Percentiles rank a stretch among this genome's conserved stretches.
Conservation (phyloP, 129 eudicot genomes). For the Flaveria trinervia region DNA sequence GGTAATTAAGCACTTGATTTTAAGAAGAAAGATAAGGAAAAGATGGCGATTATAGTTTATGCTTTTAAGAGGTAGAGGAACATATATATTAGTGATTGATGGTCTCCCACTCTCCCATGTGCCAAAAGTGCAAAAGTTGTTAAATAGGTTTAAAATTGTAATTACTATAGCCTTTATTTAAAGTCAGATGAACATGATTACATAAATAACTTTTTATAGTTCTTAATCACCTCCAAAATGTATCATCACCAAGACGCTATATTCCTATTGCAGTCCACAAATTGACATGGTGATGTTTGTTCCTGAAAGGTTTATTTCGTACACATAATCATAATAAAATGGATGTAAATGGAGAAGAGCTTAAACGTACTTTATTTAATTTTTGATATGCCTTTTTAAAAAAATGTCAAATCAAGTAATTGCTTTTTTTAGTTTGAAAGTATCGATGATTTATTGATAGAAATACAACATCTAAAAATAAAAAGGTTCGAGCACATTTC, state of each 20-base stretch:
- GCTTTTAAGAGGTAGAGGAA: slow-evolving; percentile 27
- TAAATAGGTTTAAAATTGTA: background rate
- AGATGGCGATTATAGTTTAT: background rate
- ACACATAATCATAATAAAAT: background rate
- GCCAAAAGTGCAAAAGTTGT: slow-evolving; percentile 29
- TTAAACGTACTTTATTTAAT: too few relatives aligned
- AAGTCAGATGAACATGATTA: slow-evolving; percentile 27
- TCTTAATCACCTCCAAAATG: slow-evolving; percentile 12
- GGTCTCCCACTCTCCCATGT: slow-evolving; percentile 36
- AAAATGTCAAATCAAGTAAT: too few relatives aligned
- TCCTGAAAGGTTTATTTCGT: background rate
- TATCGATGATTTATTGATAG: too few relatives aligned
- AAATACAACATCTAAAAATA: too few relatives aligned
- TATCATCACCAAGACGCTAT: background rate
- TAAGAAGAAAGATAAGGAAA: slow-evolving; percentile 4
- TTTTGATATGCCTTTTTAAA: too few relatives aligned
- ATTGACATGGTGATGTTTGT: background rate
- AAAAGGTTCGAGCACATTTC: too few relatives aligned
- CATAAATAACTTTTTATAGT: slow-evolving; percentile 14
- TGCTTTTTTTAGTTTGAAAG: too few relatives aligned
- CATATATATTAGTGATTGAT: slow-evolving; percentile 10
- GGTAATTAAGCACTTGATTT: background rate
- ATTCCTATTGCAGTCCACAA: background rate
- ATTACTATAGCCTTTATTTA: background rate
- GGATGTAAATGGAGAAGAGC: too few relatives aligned